phyloP scores from a whole-genome alignment of 768 basidiomycete species.

The Tremella mesenterica region DNA sequence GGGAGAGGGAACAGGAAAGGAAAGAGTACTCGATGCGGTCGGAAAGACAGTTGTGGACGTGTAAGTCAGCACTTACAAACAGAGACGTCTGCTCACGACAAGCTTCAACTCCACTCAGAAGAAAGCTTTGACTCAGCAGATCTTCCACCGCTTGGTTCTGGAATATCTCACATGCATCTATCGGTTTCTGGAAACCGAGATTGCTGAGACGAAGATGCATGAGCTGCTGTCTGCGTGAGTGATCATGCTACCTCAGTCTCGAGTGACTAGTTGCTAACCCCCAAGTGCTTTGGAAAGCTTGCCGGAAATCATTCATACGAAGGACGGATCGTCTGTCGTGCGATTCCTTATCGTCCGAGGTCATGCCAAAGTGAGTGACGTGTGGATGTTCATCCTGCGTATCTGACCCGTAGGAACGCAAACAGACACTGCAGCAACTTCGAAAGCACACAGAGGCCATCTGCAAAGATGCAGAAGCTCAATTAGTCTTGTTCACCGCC shows the following conservation, averaged over 20 bases:
- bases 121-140: conserved; percentile 72
- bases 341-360: conserved; percentile 77
- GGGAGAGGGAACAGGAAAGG: conserved; percentile 55
- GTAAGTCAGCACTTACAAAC: conserved; percentile 48
- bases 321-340: conserved; percentile 75
- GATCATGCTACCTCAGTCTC: not conserved
- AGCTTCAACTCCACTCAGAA: conserved; percentile 91
- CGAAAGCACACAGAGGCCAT: conserved; percentile 85
- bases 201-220: conserved; percentile 60
- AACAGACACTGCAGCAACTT: conserved; percentile 78
- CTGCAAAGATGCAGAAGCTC: conserved; percentile 80
- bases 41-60: conserved; percentile 67
- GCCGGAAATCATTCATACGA: conserved; percentile 89
- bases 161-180: conserved; percentile 66
- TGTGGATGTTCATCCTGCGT: not conserved
- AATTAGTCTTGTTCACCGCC: conserved; percentile 78
- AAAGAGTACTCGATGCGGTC: conserved; percentile 58
- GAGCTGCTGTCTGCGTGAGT: conserved; percentile 73
- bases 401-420: conserved; percentile 58
- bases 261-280: not conserved
- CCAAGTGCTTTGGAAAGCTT: conserved; percentile 70
- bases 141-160: conserved; percentile 78
- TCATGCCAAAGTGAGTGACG: conserved; percentile 60
- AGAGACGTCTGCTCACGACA: conserved; percentile 2
- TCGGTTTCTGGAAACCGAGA: conserved; percentile 50